These are phyloP conservation scores for Centella asiatica DNA, from an alignment of 129 eudicot genomes.

Conservation along the genomic window DNA sequence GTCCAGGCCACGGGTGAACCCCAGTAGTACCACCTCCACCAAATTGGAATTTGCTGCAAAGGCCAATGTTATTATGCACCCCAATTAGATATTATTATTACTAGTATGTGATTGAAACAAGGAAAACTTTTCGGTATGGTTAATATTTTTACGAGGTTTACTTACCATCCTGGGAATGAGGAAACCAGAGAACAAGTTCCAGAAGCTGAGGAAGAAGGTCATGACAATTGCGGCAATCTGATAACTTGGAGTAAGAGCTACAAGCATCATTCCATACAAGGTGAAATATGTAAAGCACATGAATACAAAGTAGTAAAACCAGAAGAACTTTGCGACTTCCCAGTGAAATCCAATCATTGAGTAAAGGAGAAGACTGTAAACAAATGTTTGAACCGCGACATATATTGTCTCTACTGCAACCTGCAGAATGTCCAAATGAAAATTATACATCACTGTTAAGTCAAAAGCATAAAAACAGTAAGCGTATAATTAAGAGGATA, in stretches of 20 bases:
- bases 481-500: no score
- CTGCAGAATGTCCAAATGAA: slow-evolving; percentile 17
- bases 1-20: slow-evolving; percentile 53
- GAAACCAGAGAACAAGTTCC: slow-evolving; percentile 67
- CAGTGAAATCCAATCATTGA: slow-evolving; percentile 57
- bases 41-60: slow-evolving; percentile 54
- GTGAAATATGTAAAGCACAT: slow-evolving; percentile 50
- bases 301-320: slow-evolving; percentile 39
- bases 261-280: slow-evolving; percentile 68
- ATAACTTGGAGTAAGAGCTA: slow-evolving; percentile 51
- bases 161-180: slow-evolving; percentile 45
- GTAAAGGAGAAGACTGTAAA: slow-evolving; percentile 45
- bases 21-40: slow-evolving; percentile 69
- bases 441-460: no score
- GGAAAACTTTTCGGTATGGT: neutral
- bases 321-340: slow-evolving; percentile 42
- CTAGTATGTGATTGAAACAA: neutral
- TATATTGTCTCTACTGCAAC: slow-evolving; percentile 51
- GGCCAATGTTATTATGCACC: neutral
- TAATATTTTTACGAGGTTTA: neutral
- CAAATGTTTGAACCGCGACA: slow-evolving; percentile 34
- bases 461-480: no score
- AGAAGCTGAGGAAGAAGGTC: slow-evolving; percentile 54
- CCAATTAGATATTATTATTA: neutral
- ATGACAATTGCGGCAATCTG: slow-evolving; percentile 55